Base-by-base conservation (phyloP, 306 rosid species). In the Cyclanthera cordifolia region DNA sequence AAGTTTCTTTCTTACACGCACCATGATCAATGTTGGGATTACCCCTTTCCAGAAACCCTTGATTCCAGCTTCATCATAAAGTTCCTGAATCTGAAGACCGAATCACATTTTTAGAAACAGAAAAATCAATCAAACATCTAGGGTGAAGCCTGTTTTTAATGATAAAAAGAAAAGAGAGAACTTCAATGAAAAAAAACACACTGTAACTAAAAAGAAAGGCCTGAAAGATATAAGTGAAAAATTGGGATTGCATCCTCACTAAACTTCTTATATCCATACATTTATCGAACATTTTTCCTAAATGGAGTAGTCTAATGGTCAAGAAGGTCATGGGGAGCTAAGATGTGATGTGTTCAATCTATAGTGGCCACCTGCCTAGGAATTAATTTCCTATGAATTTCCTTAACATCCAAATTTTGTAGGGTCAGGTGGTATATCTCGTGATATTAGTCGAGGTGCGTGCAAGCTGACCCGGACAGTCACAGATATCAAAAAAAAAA, bases 21-120 rank as follows among this genome's bases (percentile, higher is more conserved):
- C 43, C 43, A 93, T 93, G 85, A 89, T 81, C 80, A 87, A 71
- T 30, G 96, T 82, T 32, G 98, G 98, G 73, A 83, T 76, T 70
- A 93, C 87, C 65, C 98, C 98, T 74, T 85, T 93, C 98, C 96
- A 93, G 85, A 93, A 89, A 80, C 98, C 43, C 43, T 11, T 37
- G 74, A 87, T 53, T 79, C 98, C 95, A 76, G 90, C 88, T 78
- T 89, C 98, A 46, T 63, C 85, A 12, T 75, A 93, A 72, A 93
- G 82, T 83, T 93, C 98, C 55, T 82, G 88, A 74, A 93, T 73
- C 98, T 93, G 91, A 41, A 73, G 43, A 2, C 32, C 43, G 15
- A 48, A 10, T 15, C 67, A 53, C 9, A 11, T 19, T 37, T 28
- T 28, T 17, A 20, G 13, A 15, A 24, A 48, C 1, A 37, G 9